phyloP scores from a whole-genome alignment of 2,329 filamentous ascomycete species.

The Dactylella cylindrospora region DNA sequence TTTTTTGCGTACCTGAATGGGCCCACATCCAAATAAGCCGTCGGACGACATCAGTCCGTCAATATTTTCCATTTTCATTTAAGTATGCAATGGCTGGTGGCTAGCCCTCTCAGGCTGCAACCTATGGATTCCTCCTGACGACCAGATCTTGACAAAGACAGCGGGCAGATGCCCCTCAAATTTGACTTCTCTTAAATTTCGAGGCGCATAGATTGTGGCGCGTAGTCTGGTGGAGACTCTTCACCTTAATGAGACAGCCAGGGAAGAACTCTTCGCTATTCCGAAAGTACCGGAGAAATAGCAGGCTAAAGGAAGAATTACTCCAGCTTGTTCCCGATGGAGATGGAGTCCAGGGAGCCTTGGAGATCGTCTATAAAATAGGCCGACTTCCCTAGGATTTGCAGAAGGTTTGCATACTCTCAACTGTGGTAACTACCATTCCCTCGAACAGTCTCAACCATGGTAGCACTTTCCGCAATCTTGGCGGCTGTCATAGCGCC shows the following conservation, averaged over 20 bases:
- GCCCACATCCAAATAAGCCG: conserved; percentile 2
- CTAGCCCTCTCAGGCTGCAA: background rate
- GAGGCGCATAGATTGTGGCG: conserved; percentile 16
- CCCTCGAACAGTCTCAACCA: conserved; percentile 14
- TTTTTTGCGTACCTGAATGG: background rate
- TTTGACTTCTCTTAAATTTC: conserved; percentile 6
- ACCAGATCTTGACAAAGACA: conserved; percentile 1
- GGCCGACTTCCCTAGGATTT: conserved; percentile 1
- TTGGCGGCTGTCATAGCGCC: conserved; percentile 29
- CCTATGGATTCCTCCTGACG: conserved; percentile 1
- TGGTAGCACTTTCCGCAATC: conserved; percentile 28
- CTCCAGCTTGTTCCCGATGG: background rate
- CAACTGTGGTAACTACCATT: conserved; percentile 7
- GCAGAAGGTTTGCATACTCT: background rate
- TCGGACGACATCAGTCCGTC: conserved; percentile 38
- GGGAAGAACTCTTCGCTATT: conserved; percentile 5
- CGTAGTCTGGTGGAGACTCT: conserved; percentile 14
- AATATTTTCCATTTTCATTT: background rate
- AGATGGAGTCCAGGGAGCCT: conserved; percentile 4
- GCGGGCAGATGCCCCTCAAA: conserved; percentile 25
- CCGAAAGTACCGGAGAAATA: conserved; percentile 27
- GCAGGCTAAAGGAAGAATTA: conserved; percentile 15
- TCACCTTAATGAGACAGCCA: conserved; percentile 8
- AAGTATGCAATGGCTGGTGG: background rate
- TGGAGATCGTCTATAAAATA: conserved; percentile 37